Evolutionary conservation across 2,329 filamentous ascomycete species (phyloP).

Genomic region (Aphanoascus verrucosus): DNA sequence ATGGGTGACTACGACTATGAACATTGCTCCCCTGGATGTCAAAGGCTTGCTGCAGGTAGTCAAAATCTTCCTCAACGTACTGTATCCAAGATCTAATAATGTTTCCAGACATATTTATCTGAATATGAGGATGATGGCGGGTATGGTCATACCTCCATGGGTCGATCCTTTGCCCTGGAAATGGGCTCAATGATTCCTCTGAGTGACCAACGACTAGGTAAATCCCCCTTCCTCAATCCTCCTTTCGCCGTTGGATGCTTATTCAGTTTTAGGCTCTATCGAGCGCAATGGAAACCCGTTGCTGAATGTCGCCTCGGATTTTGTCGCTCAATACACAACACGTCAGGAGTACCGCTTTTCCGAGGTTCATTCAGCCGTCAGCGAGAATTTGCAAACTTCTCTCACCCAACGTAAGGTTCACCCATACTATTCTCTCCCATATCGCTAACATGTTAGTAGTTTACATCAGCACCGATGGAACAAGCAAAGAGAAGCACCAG

Average conservation of each 20-base stretch:
- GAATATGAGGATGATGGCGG: conserved; percentile 85
- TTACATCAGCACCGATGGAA: background rate
- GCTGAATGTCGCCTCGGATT: conserved; percentile 89
- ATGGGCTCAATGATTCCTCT: conserved; percentile 78
- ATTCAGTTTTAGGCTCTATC: conserved; percentile 46
- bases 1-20: conserved; percentile 74
- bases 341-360: conserved; percentile 90
- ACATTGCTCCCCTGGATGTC: conserved; percentile 79
- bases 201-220: conserved; percentile 70
- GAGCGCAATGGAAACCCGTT: conserved; percentile 61
- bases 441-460: background rate
- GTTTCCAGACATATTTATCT: conserved; percentile 70
- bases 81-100: background rate
- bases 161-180: conserved; percentile 86
- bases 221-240: conserved; percentile 5
- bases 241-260: background rate
- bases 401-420: conserved; percentile 1
- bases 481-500: conserved; percentile 1
- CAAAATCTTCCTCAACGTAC: background rate
- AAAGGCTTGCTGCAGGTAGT: conserved; percentile 71
- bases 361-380: conserved; percentile 41
- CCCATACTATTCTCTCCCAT: background rate
- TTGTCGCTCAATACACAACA: conserved; percentile 92
- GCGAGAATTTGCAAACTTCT: conserved; percentile 1
- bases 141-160: conserved; percentile 84